Conservation (phyloP, 1,139 yeast species). For the Eremothecium cymbalariae region DNA sequence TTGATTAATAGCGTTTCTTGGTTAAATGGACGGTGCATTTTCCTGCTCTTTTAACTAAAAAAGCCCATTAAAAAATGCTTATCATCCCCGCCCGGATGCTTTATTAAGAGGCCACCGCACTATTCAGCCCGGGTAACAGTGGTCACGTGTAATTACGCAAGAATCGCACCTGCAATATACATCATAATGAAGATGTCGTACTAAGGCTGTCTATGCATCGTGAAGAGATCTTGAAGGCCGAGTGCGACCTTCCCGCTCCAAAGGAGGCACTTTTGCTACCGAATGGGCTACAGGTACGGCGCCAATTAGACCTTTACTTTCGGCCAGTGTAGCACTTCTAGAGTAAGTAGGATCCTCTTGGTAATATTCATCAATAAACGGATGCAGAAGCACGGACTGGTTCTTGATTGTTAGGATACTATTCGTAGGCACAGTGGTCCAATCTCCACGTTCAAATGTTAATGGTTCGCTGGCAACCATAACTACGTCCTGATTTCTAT, state of each 20-base stretch:
- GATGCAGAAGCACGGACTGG: conserved; percentile 84
- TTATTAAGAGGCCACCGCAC: too few species aligned
- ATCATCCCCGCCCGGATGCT: too few species aligned
- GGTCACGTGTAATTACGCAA: not conserved
- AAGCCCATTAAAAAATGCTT: too few species aligned
- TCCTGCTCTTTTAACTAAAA: too few species aligned
- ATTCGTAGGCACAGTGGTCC: conserved; percentile 96
- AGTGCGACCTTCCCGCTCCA: conserved; percentile 75
- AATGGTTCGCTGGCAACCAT: conserved; percentile 95
- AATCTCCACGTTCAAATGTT: conserved; percentile 92
- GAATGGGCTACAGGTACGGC: conserved; percentile 49
- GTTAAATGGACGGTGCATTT: too few species aligned
- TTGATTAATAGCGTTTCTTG: too few species aligned
- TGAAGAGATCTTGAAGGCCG: conserved; percentile 21
- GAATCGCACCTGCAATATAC: not conserved
- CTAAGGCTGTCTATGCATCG: too few species aligned
- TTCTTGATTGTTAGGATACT: conserved; percentile 74
- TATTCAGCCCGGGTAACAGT: too few species aligned
- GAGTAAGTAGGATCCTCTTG: conserved; percentile 58
- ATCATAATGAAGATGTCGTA: too few species aligned
- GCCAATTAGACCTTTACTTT: conserved; percentile 86
- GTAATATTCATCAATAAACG: conserved; percentile 82
- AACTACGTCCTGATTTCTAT: conserved; percentile 88
- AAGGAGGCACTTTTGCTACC: conserved; percentile 61
- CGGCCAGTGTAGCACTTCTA: conserved; percentile 77